These are phyloP conservation scores for Papilionanthe hybrid DNA, from an alignment of 116 monocot species.

Conservation along the genomic window DNA sequence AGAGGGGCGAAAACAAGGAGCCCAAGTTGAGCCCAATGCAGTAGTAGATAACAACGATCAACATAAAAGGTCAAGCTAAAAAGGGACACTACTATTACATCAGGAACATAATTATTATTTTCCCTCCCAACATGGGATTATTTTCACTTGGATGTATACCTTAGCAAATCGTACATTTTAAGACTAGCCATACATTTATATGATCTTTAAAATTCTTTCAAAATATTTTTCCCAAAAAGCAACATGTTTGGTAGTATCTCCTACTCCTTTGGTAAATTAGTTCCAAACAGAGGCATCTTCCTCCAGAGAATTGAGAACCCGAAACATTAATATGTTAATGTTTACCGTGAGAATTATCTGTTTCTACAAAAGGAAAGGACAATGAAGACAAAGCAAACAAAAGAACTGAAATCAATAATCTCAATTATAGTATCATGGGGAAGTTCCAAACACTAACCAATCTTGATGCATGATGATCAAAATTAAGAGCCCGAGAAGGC, in stretches of 20 bases:
- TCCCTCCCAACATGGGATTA: too few relatives aligned
- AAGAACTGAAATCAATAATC: not conserved
- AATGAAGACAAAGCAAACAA: not conserved
- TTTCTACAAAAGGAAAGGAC: not conserved
- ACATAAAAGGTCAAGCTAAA: too few relatives aligned
- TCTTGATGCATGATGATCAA: constrained; percentile 69
- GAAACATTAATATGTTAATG: not conserved
- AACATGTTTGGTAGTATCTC: not conserved
- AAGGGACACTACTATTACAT: too few relatives aligned
- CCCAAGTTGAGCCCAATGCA: too few relatives aligned
- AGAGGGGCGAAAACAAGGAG: too few relatives aligned
- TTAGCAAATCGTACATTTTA: not conserved
- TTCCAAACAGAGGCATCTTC: too few relatives aligned
- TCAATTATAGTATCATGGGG: not conserved
- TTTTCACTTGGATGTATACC: too few relatives aligned
- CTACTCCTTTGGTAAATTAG: not conserved
- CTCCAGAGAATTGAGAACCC: not conserved
- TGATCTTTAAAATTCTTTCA: not conserved
- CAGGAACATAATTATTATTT: too few relatives aligned
- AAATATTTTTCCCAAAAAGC: not conserved
- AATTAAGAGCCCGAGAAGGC: constrained; percentile 80
- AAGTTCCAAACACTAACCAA: constrained; percentile 39
- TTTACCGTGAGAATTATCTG: not conserved
- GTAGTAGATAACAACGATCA: too few relatives aligned
- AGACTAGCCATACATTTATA: not conserved